A percentile compares a stretch with the other conserved stretches of the same genome.
Evolutionary conservation across 164 flowering plant genomes (phyloP).

Genomic region (Platanus orientalis): DNA sequence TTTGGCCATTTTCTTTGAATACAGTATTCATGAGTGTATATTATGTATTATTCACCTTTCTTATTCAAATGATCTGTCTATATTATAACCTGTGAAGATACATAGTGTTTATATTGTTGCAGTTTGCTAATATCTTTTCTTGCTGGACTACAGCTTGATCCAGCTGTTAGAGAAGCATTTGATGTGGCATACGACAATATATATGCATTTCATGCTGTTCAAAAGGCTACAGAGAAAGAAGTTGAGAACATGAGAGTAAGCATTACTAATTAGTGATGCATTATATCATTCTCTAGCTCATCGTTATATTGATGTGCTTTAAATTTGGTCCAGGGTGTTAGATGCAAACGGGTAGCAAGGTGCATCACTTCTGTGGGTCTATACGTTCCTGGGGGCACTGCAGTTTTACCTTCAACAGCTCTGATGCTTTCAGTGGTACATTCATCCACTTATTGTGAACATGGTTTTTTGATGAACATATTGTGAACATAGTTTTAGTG

Average conservation of each 20-base stretch:
- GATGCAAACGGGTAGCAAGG: slow-evolving; percentile 88
- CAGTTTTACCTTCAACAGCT: slow-evolving; percentile 96
- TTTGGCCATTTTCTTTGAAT: too few relatives aligned
- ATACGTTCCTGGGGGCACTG: slow-evolving; percentile 98
- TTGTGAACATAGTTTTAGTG: too few relatives aligned
- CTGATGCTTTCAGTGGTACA: slow-evolving; percentile 94
- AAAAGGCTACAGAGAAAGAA: slow-evolving; percentile 59
- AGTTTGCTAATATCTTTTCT: too few relatives aligned
- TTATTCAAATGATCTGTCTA: too few relatives aligned
- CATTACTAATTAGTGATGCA: not conserved
- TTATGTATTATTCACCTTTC: too few relatives aligned
- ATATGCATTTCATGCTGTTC: slow-evolving; percentile 90
- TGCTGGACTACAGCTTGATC: slow-evolving; percentile 79
- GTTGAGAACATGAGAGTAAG: slow-evolving; percentile 93
- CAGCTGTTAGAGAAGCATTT: slow-evolving; percentile 69
- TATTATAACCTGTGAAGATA: too few relatives aligned
- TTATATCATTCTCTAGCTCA: not conserved
- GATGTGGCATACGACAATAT: slow-evolving; percentile 93
- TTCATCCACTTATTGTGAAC: slow-evolving; percentile 8
- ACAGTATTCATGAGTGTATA: too few relatives aligned
- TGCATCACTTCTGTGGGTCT: slow-evolving; percentile 89
- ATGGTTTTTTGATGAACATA: too few relatives aligned
- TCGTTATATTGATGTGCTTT: not conserved
- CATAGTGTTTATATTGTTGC: too few relatives aligned
- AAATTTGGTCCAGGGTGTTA: slow-evolving; percentile 68